Base-by-base conservation (phyloP, 352 stramenopile species). In the Peronospora farinosa region DNA sequence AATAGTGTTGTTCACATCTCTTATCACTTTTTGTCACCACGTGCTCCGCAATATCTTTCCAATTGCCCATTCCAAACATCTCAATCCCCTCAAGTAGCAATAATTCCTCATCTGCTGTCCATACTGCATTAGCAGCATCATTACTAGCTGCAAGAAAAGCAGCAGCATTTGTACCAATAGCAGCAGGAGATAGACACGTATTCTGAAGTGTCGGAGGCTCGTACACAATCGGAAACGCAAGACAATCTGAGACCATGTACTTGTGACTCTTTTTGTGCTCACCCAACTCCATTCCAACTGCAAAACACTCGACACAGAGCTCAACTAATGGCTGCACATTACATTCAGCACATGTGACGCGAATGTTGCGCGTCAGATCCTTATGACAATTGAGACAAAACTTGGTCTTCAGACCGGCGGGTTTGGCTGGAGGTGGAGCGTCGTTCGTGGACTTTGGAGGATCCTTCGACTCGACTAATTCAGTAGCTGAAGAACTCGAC, bases 51-150 rank as follows among this genome's bases (percentile, higher is more conserved):
- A 95, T 96, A 53, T 97, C 86, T 54, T 87, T 87, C 96, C 96
- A 99, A 68, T 99, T 99, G 41, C 95, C 95, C 53, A 98, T 82
- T 28, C 96, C 95, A 57, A 97, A 96, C 61, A 92, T 95, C 44
- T 96, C 78, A 40, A 98, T 98, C 19, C 72, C 95, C 60, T 99
- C 96, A 11, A 99, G 78, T 33, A 98, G 72, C 38, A 96, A 57
- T 21, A 98, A 61, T 66, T 99, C 96, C 65, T 99, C 95, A 54
- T 98, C 90, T 0, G 84, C 88, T 7, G 88, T 97, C 95, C 95
- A 98, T 35, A 76, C 75, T 16, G 56, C 43, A 39, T 43, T 65
- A 11, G 43, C 32, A 21, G 53, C 23, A 21, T 60, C 53, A 12
- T 19, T 40, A 32, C 13, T 38, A 6, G 23, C 13, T 13, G 40